Conservation (phyloP, 169 alveolate genomes). For the Babesia ovata region DNA sequence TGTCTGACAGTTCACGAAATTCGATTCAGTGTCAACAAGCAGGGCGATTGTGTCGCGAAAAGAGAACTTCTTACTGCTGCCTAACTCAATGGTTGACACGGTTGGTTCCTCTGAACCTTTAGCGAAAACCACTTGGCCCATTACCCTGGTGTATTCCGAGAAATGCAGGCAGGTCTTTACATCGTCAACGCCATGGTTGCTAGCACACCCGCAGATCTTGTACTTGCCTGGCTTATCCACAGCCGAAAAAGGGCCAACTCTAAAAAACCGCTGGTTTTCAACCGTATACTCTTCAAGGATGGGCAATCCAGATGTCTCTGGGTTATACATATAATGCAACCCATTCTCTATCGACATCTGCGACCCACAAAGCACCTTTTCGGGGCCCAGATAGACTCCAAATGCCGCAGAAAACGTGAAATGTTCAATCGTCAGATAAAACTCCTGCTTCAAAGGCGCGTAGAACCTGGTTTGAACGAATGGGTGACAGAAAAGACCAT, state of each 20-base stretch:
- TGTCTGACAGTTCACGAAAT: neutral
- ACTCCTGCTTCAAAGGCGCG: neutral
- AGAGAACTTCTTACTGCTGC: neutral
- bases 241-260: slow-evolving; percentile 36
- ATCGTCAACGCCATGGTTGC: slow-evolving; percentile 12
- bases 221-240: neutral
- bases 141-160: slow-evolving; percentile 4
- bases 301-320: neutral
- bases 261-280: slow-evolving; percentile 15
- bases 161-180: slow-evolving; percentile 13
- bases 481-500: slow-evolving; percentile 16
- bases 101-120: neutral
- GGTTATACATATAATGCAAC: neutral
- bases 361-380: slow-evolving; percentile 5
- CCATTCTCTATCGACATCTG: slow-evolving; percentile 1
- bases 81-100: neutral
- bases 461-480: slow-evolving; percentile 39
- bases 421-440: slow-evolving; percentile 22
- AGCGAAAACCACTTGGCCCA: slow-evolving; percentile 42
- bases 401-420: slow-evolving; percentile 33
- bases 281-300: slow-evolving; percentile 24
- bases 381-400: slow-evolving; percentile 38
- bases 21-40: neutral
- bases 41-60: neutral
- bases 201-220: slow-evolving; percentile 47